phyloP scores from a whole-genome alignment of 169 alveolate species.

The Babesia ovis region DNA sequence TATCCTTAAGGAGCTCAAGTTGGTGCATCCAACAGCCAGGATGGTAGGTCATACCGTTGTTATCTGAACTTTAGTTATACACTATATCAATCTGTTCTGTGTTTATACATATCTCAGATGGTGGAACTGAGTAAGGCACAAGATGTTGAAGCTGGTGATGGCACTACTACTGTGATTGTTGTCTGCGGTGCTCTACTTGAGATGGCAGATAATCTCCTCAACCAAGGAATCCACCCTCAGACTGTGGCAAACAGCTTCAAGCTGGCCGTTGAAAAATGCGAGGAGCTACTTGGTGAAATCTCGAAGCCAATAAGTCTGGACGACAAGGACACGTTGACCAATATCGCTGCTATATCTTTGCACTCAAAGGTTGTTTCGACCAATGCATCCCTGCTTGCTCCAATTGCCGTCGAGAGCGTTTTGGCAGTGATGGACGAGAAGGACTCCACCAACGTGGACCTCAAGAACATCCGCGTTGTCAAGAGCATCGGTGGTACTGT shows the following conservation, averaged over 20 bases:
- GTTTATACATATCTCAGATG: slow-evolving; percentile 53
- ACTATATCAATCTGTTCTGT: not conserved
- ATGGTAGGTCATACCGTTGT: slow-evolving; percentile 76
- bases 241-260: slow-evolving; percentile 94
- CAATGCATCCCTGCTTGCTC: slow-evolving; percentile 94
- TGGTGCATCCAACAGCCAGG: slow-evolving; percentile 97
- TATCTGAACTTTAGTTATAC: not conserved
- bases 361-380: slow-evolving; percentile 96
- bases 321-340: slow-evolving; percentile 91
- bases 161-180: slow-evolving; percentile 99
- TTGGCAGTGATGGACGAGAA: slow-evolving; percentile 72
- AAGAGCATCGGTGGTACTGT: slow-evolving; percentile 98
- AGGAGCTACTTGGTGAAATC: slow-evolving; percentile 90
- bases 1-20: slow-evolving; percentile 93
- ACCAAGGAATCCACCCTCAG: slow-evolving; percentile 97
- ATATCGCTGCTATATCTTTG: slow-evolving; percentile 95
- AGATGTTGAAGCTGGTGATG: slow-evolving; percentile 99
- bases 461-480: slow-evolving; percentile 85
- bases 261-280: slow-evolving; percentile 86
- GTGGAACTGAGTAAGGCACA: slow-evolving; percentile 98
- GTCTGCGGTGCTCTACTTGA: slow-evolving; percentile 96
- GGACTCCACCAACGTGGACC: slow-evolving; percentile 84
- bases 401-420: slow-evolving; percentile 99
- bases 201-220: slow-evolving; percentile 92
- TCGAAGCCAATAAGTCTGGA: slow-evolving; percentile 91